These are phyloP conservation scores for Flaveria trinervia DNA, from an alignment of 129 eudicot genomes.

Conservation along the genomic window DNA sequence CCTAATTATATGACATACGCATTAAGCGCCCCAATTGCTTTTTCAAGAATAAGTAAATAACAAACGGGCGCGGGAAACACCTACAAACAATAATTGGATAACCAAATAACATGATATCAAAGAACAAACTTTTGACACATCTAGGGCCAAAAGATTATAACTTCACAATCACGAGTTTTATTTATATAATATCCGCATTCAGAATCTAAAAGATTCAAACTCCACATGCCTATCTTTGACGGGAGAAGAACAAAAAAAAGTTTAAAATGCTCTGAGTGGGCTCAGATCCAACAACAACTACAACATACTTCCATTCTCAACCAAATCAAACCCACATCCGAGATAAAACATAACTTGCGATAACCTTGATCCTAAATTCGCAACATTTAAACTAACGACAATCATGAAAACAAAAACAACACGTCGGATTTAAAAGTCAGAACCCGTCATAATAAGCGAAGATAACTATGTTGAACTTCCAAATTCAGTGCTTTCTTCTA, in stretches of 20 bases:
- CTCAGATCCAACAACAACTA: neutral
- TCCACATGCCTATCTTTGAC: neutral
- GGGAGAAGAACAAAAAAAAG: neutral
- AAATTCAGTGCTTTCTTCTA: neutral
- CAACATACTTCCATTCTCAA: neutral
- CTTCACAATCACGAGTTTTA: neutral
- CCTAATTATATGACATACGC: slow-evolving; percentile 7
- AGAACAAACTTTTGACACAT: neutral
- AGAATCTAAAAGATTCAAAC: neutral
- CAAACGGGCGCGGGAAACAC: neutral
- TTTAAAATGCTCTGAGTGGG: neutral
- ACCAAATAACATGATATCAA: neutral
- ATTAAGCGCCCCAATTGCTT: slow-evolving; percentile 27
- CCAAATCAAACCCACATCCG: neutral
- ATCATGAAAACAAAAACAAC: neutral
- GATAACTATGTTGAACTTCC: neutral
- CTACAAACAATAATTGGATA: neutral
- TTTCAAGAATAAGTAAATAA: slow-evolving; percentile 15
- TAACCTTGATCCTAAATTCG: slow-evolving; percentile 15
- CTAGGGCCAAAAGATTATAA: neutral
- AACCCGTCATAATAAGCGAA: neutral
- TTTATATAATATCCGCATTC: neutral
- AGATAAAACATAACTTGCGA: neutral
- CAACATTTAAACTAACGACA: neutral
- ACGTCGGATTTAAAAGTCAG: neutral